phyloP scores from a whole-genome alignment of 2,329 filamentous ascomycete genomes.

The Apiospora malaysiana region DNA sequence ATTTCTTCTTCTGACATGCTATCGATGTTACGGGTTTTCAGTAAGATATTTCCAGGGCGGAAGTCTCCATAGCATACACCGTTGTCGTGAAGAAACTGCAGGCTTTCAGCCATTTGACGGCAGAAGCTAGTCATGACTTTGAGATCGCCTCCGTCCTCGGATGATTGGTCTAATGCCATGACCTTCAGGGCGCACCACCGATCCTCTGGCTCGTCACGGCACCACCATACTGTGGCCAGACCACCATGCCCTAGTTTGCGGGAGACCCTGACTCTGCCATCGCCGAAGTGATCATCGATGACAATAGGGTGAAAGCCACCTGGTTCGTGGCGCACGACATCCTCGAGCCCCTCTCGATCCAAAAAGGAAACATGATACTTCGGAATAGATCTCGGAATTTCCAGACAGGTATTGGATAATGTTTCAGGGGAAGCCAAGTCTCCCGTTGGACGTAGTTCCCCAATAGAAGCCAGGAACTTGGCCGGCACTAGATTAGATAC shows the following conservation, averaged over 20 bases:
- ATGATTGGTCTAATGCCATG: constrained; percentile 22
- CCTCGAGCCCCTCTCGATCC: constrained; percentile 15
- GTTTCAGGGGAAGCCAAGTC: no score
- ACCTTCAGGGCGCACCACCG: constrained; percentile 30
- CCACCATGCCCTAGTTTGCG: constrained; percentile 29
- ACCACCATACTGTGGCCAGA: constrained; percentile 29
- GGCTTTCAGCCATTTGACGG: constrained; percentile 1
- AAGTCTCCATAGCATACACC: constrained; percentile 20
- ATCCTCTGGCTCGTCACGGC: constrained; percentile 23
- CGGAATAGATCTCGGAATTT: background rate
- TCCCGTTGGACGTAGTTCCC: background rate
- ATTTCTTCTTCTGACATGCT: background rate
- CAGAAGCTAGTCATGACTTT: background rate
- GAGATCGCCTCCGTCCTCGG: constrained; percentile 23
- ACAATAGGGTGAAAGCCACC: constrained; percentile 21
- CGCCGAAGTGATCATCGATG: constrained; percentile 5
- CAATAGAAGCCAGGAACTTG: background rate
- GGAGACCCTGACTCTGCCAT: constrained; percentile 23
- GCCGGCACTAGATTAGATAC: background rate
- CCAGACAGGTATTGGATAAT: background rate
- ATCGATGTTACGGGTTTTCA: background rate
- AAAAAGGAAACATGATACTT: background rate
- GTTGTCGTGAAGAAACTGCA: constrained; percentile 3
- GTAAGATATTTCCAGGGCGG: constrained; percentile 13
- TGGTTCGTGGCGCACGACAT: constrained; percentile 23